Percentiles rank a stretch among this genome's conserved stretches.
phyloP scores from a whole-genome alignment of 805 yeast genomes.

The Zygosaccharomyces bailii region DNA sequence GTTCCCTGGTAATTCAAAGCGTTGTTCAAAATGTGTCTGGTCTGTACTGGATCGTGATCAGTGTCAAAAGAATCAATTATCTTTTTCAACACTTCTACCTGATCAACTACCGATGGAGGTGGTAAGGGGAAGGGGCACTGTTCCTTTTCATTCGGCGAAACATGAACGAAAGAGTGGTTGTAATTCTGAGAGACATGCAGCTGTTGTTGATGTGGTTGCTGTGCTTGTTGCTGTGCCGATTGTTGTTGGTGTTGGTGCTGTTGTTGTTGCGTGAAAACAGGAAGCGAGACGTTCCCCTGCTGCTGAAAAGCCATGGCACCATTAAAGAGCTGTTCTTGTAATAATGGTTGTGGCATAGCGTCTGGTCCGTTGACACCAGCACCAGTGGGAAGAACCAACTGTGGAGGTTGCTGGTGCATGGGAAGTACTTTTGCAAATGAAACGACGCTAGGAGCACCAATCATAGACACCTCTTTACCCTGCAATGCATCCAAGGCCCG shows the following conservation, averaged over 20 bases:
- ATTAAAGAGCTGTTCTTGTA: conserved; percentile 34
- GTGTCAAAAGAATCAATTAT: conserved; percentile 27
- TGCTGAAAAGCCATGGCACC: conserved; percentile 35
- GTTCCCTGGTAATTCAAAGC: conserved; percentile 46
- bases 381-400: conserved; percentile 15
- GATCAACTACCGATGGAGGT: conserved; percentile 27
- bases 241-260: conserved; percentile 14
- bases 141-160: conserved; percentile 30
- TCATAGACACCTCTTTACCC: conserved; percentile 71
- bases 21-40: conserved; percentile 44
- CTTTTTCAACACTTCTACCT: conserved; percentile 17
- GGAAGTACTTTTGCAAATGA: conserved; percentile 76
- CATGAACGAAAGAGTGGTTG: conserved; percentile 18
- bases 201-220: conserved; percentile 16
- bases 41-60: conserved; percentile 26
- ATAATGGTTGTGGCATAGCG: conserved; percentile 26
- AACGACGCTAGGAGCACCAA: conserved; percentile 71
- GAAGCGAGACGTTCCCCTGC: conserved; percentile 34
- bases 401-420: conserved; percentile 32
- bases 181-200: conserved; percentile 13
- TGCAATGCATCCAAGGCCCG: conserved; percentile 72
- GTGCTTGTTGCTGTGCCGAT: conserved; percentile 19
- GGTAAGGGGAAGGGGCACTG: conserved; percentile 37
- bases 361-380: conserved; percentile 10
- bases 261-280: conserved; percentile 31